Base-by-base conservation (phyloP, 805 yeast genomes). In the Saccharomycopsis schoenii region DNA sequence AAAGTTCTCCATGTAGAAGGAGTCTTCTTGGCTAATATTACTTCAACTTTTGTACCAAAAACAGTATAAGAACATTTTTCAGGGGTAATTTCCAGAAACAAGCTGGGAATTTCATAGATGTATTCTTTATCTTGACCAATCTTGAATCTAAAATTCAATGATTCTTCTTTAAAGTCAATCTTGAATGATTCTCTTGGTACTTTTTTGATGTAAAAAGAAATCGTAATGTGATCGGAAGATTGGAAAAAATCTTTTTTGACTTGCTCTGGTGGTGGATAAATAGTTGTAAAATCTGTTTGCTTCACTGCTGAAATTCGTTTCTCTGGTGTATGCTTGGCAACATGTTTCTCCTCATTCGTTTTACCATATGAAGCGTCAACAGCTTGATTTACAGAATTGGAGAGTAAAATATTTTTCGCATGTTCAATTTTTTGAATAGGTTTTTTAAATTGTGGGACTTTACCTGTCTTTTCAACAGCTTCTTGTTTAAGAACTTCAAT, bases 171-270 rank as follows among this genome's bases (percentile, higher is more conserved):
- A 61, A 81, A 76, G 0, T 75, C 72, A 4, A 84, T 76, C 8
- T 72, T 70, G 17, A 78, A 67, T 2, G 77, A 70, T 4, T 81
- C 83, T 55, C 76, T 69, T 9, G 86, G 84, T 17, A 89, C 80
- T 50, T 80, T 80, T 63, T 86, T 84, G 56, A 89, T 83, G 68
- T 86, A 93, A 6, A 93, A 73, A 1, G 93, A 83, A 36, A 92
- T 75, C 0, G 85, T 83, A 14, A 91, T 81, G 2, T 71, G 69
- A 0, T 74, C 74, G 10, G 74, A 67, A 15, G 84, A 78, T 71
- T 94, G 97, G 73, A 84, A 93, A 84, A 87, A 88, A 65, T 88
- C 92, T n/a, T 74, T 72, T 67, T 78, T 79, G 43, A 79, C 71
- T 65, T 71, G 69, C 64, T 76, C 67, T 62, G 41, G 60, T 12